phyloP scores from a whole-genome alignment of 805 yeast genomes.

The Cyberlindnera subsufficiens region DNA sequence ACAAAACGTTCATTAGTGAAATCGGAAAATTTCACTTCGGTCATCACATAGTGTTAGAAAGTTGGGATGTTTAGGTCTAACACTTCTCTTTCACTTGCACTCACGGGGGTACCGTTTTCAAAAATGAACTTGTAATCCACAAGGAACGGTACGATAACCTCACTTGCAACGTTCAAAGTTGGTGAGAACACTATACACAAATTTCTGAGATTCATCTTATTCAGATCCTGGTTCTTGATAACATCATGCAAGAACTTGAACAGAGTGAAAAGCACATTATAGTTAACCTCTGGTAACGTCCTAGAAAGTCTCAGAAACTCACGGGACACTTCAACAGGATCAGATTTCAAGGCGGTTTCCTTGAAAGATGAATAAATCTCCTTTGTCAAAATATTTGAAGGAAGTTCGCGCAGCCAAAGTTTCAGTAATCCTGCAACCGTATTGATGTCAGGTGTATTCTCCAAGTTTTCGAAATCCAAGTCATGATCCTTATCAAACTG shows the following conservation, averaged over 20 bases:
- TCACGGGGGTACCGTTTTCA: slow-evolving; percentile 40
- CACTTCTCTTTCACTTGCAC: slow-evolving; percentile 37
- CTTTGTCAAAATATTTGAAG: slow-evolving; percentile 60
- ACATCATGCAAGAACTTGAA: slow-evolving; percentile 64
- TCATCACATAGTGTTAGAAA: slow-evolving; percentile 7
- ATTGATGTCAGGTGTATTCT: slow-evolving; percentile 58
- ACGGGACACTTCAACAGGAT: slow-evolving; percentile 23
- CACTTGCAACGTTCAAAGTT: slow-evolving; percentile 63
- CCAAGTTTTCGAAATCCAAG: slow-evolving; percentile 48
- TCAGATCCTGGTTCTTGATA: slow-evolving; percentile 49
- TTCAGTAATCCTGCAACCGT: slow-evolving; percentile 84
- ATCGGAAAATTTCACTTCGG: no score
- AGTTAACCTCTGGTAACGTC: slow-evolving; percentile 46
- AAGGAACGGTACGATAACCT: slow-evolving; percentile 51
- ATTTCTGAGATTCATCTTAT: slow-evolving; percentile 82
- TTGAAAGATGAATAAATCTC: slow-evolving; percentile 36
- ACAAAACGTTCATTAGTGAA: no score
- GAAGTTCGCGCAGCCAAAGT: slow-evolving; percentile 72
- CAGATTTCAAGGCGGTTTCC: slow-evolving; percentile 19
- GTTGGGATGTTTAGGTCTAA: slow-evolving; percentile 49
- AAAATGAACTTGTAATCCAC: slow-evolving; percentile 60
- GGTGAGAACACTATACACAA: slow-evolving; percentile 79
- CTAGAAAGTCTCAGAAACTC: slow-evolving; percentile 28
- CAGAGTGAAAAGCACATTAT: slow-evolving; percentile 56
- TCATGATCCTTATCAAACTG: slow-evolving; percentile 64